Conservation (phyloP, 1,284 basidiomycete species). For the Neotropicomus parvogracilis region DNA sequence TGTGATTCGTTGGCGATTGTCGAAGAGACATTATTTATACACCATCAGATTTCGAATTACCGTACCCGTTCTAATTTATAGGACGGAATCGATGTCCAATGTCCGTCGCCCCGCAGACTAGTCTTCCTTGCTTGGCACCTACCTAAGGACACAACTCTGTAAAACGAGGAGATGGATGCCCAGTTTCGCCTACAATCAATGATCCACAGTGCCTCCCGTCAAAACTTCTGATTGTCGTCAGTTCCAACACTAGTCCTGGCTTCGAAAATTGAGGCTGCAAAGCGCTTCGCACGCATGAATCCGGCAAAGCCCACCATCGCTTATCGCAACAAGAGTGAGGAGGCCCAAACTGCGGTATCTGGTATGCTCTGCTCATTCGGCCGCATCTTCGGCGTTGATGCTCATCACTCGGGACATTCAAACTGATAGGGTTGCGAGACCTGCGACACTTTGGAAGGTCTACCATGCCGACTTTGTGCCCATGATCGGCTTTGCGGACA, state of each 20-base stretch:
- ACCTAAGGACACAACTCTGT: no score
- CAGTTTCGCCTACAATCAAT: slow-evolving; percentile 15
- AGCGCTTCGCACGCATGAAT: slow-evolving; percentile 43
- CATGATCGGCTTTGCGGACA: slow-evolving; percentile 17
- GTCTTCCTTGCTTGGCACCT: no score
- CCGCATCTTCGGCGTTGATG: no score
- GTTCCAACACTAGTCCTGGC: slow-evolving; percentile 44
- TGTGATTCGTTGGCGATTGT: no score
- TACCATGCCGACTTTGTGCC: slow-evolving; percentile 22
- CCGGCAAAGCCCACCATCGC: slow-evolving; percentile 37
- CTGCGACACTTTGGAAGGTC: slow-evolving; percentile 11
- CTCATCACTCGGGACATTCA: no score
- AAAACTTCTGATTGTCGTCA: slow-evolving; percentile 30
- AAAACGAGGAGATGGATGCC: no score
- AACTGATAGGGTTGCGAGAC: slow-evolving; percentile 3
- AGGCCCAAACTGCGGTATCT: slow-evolving; percentile 34
- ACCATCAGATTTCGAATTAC: no score
- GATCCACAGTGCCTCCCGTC: slow-evolving; percentile 19
- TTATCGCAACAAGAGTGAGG: slow-evolving; percentile 38
- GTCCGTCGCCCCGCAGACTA: no score
- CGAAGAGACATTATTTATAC: no score
- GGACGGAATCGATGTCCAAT: no score
- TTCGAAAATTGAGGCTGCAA: slow-evolving; percentile 42
- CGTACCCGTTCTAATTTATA: no score
- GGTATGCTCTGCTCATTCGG: background rate